A percentile compares a stretch with the other conserved stretches of the same genome.
phyloP scores from a whole-genome alignment of 345 rosid species.

The Corymbia maculata region DNA sequence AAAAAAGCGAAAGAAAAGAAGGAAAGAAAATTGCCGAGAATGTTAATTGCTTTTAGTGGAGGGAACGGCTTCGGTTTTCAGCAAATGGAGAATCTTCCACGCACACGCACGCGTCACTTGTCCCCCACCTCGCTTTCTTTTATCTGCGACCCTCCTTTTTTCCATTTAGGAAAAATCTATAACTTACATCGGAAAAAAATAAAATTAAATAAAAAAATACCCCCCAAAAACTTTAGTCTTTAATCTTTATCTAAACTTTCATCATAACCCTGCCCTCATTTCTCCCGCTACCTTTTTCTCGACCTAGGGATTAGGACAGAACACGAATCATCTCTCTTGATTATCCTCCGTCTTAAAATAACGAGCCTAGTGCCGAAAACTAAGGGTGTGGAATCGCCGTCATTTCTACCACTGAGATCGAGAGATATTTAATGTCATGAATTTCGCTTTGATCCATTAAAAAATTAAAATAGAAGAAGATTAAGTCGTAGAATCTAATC shows the following conservation, averaged over 20 bases:
- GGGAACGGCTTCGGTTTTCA: slow-evolving; percentile 19
- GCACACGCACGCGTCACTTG: not conserved
- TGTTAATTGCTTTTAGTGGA: not conserved
- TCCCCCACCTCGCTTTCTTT: not conserved
- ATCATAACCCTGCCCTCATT: not conserved
- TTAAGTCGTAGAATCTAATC: accelerated
- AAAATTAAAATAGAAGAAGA: not conserved
- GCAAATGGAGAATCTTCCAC: not conserved
- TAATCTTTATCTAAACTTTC: not conserved
- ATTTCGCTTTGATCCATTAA: not conserved
- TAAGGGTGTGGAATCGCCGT: not conserved
- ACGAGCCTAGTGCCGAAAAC: not conserved
- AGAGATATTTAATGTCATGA: not conserved
- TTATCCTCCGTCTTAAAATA: not conserved
- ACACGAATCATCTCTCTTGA: not conserved
- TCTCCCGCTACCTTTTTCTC: not conserved
- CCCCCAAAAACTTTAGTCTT: not conserved
- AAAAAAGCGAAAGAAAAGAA: accelerated
- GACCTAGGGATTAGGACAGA: not conserved
- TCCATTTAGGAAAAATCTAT: not conserved
- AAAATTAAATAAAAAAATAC: no score
- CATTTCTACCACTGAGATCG: not conserved
- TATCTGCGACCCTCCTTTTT: not conserved
- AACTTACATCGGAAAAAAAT: not conserved
- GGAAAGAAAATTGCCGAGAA: not conserved